Conservation (phyloP, 495 filamentous ascomycete species). For the Staphylotrichum longicolle region DNA sequence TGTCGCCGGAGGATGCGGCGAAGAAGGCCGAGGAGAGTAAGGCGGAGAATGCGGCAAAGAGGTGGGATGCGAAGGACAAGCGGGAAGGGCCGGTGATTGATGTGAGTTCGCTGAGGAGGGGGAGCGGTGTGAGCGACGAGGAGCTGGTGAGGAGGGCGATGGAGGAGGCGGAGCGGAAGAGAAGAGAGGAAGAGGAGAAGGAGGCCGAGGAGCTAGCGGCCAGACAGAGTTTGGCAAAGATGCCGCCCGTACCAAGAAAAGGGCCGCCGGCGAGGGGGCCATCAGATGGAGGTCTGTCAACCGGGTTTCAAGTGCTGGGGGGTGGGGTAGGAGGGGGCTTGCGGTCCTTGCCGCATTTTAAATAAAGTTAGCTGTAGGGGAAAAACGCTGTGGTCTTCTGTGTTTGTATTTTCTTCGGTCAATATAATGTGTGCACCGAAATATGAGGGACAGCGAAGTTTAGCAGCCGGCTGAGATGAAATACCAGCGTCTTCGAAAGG, state of each 20-base stretch:
- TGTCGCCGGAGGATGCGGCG: constrained; percentile 53
- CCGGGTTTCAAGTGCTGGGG: constrained; percentile 17
- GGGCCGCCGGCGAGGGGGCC: constrained; percentile 17
- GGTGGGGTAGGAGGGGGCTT: constrained; percentile 7
- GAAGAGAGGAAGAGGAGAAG: constrained; percentile 11
- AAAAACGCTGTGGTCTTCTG: too few relatives aligned
- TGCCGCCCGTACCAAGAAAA: constrained; percentile 17
- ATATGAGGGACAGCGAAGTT: too few relatives aligned
- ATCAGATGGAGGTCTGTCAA: not conserved
- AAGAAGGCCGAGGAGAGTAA: constrained; percentile 46
- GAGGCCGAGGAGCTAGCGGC: constrained; percentile 24
- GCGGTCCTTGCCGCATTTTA: constrained; percentile 24
- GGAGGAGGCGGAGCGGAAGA: constrained; percentile 13
- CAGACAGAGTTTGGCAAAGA: constrained; percentile 19
- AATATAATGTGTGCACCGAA: too few relatives aligned
- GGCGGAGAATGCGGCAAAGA: constrained; percentile 7
- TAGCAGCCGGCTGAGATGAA: too few relatives aligned
- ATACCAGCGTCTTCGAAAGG: too few relatives aligned
- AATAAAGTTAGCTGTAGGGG: not conserved
- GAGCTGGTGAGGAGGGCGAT: constrained; percentile 16
- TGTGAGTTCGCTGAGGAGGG: constrained; percentile 8
- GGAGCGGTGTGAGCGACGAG: constrained; percentile 5
- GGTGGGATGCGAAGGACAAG: constrained; percentile 12
- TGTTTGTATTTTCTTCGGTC: too few relatives aligned
- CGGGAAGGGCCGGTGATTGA: constrained; percentile 9